Conservation (phyloP, 176 grass and related monocot species). For the Eragrostis curvula region DNA sequence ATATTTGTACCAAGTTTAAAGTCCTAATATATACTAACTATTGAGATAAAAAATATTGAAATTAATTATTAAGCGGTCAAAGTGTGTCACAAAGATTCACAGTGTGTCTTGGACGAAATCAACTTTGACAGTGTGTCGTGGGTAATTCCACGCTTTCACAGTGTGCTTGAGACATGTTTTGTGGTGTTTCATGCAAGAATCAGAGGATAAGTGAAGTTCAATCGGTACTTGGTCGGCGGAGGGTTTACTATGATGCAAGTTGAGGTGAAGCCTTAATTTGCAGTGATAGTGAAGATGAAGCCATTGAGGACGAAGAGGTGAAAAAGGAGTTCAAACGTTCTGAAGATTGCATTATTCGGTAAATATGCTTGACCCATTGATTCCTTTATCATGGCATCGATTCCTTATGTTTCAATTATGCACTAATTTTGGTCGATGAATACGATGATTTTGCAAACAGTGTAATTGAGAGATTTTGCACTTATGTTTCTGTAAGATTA, state of each 20-base stretch:
- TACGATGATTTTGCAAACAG: slow-evolving; percentile 5
- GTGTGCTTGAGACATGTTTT: too few relatives aligned
- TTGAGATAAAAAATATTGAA: too few relatives aligned
- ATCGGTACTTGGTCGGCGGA: slow-evolving; percentile 86
- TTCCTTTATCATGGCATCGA: slow-evolving; percentile 1
- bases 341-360: too few relatives aligned
- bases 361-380: slow-evolving; percentile 12
- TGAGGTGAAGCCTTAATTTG: slow-evolving; percentile 90
- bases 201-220: slow-evolving; percentile 91
- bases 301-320: slow-evolving; percentile 75
- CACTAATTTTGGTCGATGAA: slow-evolving; percentile 9
- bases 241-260: slow-evolving; percentile 86
- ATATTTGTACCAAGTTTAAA: too few relatives aligned
- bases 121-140: too few relatives aligned
- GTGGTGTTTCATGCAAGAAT: slow-evolving; percentile 54
- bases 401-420: slow-evolving; percentile 22
- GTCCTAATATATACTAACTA: too few relatives aligned
- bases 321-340: slow-evolving; percentile 75
- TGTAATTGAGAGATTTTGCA: slow-evolving; percentile 27
- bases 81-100: too few relatives aligned
- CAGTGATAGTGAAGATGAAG: slow-evolving; percentile 92
- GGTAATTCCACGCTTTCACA: too few relatives aligned
- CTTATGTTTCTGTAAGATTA: too few relatives aligned
- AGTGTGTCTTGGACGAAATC: too few relatives aligned
- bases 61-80: too few relatives aligned